Evolutionary conservation across 1,139 yeast species (phyloP).

Genomic region (Eremothecium coryli): DNA sequence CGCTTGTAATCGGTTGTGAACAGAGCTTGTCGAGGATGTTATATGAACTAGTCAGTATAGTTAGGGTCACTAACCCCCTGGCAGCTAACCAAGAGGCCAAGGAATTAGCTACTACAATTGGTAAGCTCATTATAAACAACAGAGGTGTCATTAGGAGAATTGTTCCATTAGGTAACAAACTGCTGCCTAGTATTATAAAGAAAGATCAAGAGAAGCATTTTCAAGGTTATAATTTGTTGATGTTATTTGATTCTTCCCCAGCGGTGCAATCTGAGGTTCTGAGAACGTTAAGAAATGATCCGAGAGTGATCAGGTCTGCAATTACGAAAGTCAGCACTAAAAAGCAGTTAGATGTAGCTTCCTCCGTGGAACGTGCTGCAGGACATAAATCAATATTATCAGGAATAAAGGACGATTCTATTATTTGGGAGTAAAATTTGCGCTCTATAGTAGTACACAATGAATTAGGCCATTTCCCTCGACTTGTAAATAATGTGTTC

Average conservation of each 20-base stretch:
- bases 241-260: slow-evolving; percentile 79
- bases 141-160: slow-evolving; percentile 87
- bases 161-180: slow-evolving; percentile 67
- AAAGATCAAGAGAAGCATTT: slow-evolving; percentile 86
- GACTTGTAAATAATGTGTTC: too few species aligned
- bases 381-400: slow-evolving; percentile 24
- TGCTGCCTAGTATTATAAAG: slow-evolving; percentile 70
- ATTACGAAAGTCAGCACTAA: slow-evolving; percentile 60
- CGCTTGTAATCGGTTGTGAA: too few species aligned
- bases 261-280: slow-evolving; percentile 79
- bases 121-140: slow-evolving; percentile 71
- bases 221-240: slow-evolving; percentile 79
- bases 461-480: too few species aligned
- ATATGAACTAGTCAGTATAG: slow-evolving; percentile 83
- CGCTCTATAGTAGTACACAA: too few species aligned
- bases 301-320: slow-evolving; percentile 76
- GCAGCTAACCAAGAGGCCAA: slow-evolving; percentile 55
- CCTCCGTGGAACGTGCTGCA: slow-evolving; percentile 40
- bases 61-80: slow-evolving; percentile 60
- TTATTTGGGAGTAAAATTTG: not conserved
- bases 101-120: slow-evolving; percentile 62
- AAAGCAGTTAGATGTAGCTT: slow-evolving; percentile 43
- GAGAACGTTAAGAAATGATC: slow-evolving; percentile 75
- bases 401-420: slow-evolving; percentile 10
- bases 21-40: slow-evolving; percentile 65